These are phyloP conservation scores for Rhodotorula sp. DNA, from an alignment of 1,284 basidiomycete genomes.

Conservation along the genomic window DNA sequence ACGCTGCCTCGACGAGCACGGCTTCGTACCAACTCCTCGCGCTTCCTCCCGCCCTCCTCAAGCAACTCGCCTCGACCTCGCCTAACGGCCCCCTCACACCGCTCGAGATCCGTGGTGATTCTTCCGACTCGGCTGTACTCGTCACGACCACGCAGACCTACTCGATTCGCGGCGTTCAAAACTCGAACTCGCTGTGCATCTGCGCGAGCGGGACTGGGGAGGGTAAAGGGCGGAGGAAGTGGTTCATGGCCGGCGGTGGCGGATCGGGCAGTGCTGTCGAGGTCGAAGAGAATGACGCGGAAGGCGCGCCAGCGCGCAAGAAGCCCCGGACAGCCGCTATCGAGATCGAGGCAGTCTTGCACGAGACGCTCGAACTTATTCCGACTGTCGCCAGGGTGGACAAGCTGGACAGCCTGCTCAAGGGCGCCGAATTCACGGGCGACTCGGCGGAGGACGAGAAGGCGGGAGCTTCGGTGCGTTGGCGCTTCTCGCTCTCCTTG, in stretches of 20 bases:
- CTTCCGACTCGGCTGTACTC: constrained; percentile 79
- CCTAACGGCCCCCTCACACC: neutral
- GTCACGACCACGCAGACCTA: constrained; percentile 79
- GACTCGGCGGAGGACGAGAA: constrained; percentile 9
- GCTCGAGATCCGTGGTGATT: constrained; percentile 67
- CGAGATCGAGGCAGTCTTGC: constrained; percentile 38
- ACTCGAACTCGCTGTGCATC: constrained; percentile 81
- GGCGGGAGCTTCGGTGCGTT: neutral
- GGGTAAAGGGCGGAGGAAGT: neutral
- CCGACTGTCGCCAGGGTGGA: constrained; percentile 37
- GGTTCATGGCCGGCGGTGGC: neutral
- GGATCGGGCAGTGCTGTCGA: neutral
- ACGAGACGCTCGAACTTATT: constrained; percentile 44
- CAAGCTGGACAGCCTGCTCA: constrained; percentile 23
- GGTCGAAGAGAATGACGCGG: constrained; percentile 39
- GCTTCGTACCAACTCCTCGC: constrained; percentile 23
- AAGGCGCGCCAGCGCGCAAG: constrained; percentile 39
- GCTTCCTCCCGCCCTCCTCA: constrained; percentile 22
- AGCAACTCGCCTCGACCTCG: constrained; percentile 4
- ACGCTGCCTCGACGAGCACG: neutral
- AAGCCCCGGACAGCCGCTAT: constrained; percentile 1
- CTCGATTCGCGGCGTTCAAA: constrained; percentile 69
- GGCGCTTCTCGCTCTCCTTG: neutral
- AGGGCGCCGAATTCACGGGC: constrained; percentile 29
- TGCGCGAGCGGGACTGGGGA: constrained; percentile 28